Base-by-base conservation (phyloP, 768 basidiomycete genomes). In the Russula vinacea region DNA sequence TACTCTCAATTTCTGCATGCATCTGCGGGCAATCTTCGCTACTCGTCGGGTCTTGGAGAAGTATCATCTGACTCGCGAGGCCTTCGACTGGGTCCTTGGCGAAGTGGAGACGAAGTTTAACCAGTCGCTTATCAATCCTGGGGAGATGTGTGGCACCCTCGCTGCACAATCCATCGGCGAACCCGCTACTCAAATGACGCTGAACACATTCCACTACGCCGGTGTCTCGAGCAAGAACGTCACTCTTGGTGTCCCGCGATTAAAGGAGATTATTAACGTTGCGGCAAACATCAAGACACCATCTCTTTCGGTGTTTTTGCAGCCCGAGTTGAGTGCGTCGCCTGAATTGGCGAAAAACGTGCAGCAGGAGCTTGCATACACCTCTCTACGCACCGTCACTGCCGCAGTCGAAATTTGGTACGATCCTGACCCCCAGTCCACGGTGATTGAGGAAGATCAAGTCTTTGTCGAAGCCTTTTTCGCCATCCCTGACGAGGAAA, bases 201-300 rank as follows among this genome's bases (percentile, higher is more conserved):
- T 99, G 63, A 99, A 99, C 76, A 98, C 96, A 0, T 99, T 98
- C 91, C 97, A 99, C 77, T 98, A 98, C 74, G 97, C 97, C 65
- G 97, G 97, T 88, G 97, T 99, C 29, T 96, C 97, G n/a, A 94
- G 91, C 72, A 98, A 98, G 79, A 98, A 97, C 77, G 97, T 99
- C 56, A 99, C 97, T 0, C 92, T 98, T 64, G 97, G 97, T 87
- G 97, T 99, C 2, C 97, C 97, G 2, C 95, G 97, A 76, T 76
- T 99, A 68, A 98, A 98, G 79, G 97, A 98, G 77, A 98, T 98
- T 70, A 98, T 99, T 79, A 99, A 99, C 72, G 95, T 98, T 64
- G 97, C 97, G 0, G 91, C 89, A 22, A 95, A 98, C 73, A 97
- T 98, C 83, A 97, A 98, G 78, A 99, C 97, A 0, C 97, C 97